Conservation (phyloP, 768 basidiomycete species). For the Amanita thiersii region DNA sequence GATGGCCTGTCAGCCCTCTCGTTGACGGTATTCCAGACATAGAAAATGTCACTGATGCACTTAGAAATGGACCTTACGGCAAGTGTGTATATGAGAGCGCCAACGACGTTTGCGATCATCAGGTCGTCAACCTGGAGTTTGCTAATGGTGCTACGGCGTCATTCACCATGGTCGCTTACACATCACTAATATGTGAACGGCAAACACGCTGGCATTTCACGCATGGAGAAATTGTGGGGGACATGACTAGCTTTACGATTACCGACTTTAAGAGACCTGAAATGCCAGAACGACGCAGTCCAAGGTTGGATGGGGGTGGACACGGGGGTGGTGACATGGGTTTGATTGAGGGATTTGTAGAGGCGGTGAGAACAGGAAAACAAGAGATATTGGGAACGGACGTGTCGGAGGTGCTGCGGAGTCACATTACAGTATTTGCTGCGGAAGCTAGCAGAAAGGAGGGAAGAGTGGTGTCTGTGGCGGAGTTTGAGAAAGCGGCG, state of each 20-base stretch:
- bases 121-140: constrained; percentile 87
- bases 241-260: constrained; percentile 70
- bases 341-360: constrained; percentile 65
- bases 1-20: constrained; percentile 63
- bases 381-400: constrained; percentile 63
- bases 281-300: constrained; percentile 32
- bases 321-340: constrained; percentile 84
- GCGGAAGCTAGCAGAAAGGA: constrained; percentile 71
- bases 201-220: constrained; percentile 81
- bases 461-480: constrained; percentile 63
- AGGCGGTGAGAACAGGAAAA: constrained; percentile 58
- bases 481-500: constrained; percentile 50
- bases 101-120: constrained; percentile 88
- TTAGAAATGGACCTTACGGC: constrained; percentile 69
- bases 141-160: constrained; percentile 74
- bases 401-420: constrained; percentile 61
- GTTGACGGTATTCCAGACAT: constrained; percentile 83
- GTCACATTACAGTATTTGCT: constrained; percentile 82
- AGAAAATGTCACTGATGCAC: constrained; percentile 70
- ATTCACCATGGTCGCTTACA: constrained; percentile 87
- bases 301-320: constrained; percentile 55
- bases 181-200: constrained; percentile 72
- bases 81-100: constrained; percentile 76
- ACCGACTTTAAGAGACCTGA: constrained; percentile 62
- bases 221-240: constrained; percentile 83